Percentiles rank a stretch among this genome's conserved stretches.
Evolutionary conservation across 495 filamentous ascomycete species (phyloP).

Genomic region (Coniosporium apollinis): DNA sequence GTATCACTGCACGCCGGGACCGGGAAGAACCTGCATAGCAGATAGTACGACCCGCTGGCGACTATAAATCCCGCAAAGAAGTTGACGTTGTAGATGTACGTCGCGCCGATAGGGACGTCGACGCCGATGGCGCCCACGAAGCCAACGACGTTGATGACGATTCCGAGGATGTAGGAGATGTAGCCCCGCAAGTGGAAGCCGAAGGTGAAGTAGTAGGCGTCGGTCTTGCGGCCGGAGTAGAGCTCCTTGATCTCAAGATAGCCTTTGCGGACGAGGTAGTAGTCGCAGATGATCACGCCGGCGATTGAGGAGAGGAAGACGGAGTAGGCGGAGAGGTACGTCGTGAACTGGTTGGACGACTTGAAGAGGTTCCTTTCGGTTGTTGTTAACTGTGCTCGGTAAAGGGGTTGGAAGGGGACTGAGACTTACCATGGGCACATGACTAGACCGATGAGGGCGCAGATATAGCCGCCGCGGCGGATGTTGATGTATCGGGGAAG

Average conservation of each 20-base stretch:
- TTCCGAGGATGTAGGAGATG: constrained; percentile 66
- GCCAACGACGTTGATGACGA: constrained; percentile 83
- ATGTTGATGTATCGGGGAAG: constrained; percentile 77
- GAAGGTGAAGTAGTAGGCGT: constrained; percentile 54
- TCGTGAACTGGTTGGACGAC: constrained; percentile 76
- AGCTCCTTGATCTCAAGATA: constrained; percentile 67
- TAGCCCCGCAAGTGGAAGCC: constrained; percentile 78
- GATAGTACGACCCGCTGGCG: constrained; percentile 47
- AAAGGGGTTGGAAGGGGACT: too few species aligned
- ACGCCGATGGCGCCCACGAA: constrained; percentile 70
- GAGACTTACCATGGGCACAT: constrained; percentile 94
- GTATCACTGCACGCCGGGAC: constrained; percentile 53
- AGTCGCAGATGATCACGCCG: constrained; percentile 78
- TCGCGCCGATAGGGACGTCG: constrained; percentile 57
- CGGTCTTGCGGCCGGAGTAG: constrained; percentile 49
- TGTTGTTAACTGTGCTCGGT: too few species aligned
- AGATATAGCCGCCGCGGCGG: constrained; percentile 79
- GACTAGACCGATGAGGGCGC: constrained; percentile 62
- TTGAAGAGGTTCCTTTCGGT: constrained; percentile 65
- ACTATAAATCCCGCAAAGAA: constrained; percentile 77
- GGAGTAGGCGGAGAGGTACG: constrained; percentile 87
- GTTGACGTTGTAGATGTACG: constrained; percentile 79
- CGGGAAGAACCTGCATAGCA: constrained; percentile 44
- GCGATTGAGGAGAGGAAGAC: constrained; percentile 89
- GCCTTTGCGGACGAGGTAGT: constrained; percentile 74